Evolutionary conservation across 2,329 filamentous ascomycete species (phyloP).

Genomic region (Thielaviopsis punctulata): DNA sequence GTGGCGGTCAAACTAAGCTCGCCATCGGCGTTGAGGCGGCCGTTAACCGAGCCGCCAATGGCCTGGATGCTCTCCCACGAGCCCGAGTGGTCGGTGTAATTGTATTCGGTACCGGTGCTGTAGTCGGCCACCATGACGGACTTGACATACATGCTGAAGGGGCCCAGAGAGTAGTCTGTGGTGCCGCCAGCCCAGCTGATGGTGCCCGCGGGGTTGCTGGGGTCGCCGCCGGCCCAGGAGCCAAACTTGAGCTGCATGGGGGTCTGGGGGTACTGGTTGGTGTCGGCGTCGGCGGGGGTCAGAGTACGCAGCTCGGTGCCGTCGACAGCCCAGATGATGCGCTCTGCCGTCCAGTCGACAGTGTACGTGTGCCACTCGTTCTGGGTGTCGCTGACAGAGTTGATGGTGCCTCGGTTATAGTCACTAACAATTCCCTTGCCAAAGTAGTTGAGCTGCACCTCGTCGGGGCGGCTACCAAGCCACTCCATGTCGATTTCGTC

Average conservation of each 20-base stretch:
- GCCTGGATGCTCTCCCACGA: conserved; percentile 68
- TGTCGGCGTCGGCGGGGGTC: conserved; percentile 47
- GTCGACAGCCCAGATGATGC: conserved; percentile 77
- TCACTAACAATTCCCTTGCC: conserved; percentile 71
- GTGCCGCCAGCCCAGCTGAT: conserved; percentile 77
- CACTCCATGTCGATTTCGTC: conserved; percentile 98
- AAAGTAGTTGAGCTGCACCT: conserved; percentile 97
- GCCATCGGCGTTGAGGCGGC: conserved; percentile 40
- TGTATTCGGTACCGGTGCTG: conserved; percentile 75
- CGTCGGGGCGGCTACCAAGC: conserved; percentile 57
- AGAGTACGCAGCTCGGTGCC: conserved; percentile 62
- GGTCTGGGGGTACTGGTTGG: conserved; percentile 75
- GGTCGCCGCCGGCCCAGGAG: conserved; percentile 79
- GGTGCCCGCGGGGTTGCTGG: conserved; percentile 61
- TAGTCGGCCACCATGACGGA: conserved; percentile 71
- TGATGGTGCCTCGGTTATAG: conserved; percentile 80
- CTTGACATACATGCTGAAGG: conserved; percentile 73
- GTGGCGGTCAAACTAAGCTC: conserved; percentile 31
- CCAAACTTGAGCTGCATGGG: conserved; percentile 92
- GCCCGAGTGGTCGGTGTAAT: conserved; percentile 62
- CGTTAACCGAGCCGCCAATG: conserved; percentile 61
- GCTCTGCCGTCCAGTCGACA: conserved; percentile 74
- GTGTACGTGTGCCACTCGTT: conserved; percentile 68
- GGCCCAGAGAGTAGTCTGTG: conserved; percentile 68
- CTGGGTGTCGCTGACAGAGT: conserved; percentile 52